Conservation (phyloP, 805 yeast species). For the Hagleromyces aurorensis region DNA sequence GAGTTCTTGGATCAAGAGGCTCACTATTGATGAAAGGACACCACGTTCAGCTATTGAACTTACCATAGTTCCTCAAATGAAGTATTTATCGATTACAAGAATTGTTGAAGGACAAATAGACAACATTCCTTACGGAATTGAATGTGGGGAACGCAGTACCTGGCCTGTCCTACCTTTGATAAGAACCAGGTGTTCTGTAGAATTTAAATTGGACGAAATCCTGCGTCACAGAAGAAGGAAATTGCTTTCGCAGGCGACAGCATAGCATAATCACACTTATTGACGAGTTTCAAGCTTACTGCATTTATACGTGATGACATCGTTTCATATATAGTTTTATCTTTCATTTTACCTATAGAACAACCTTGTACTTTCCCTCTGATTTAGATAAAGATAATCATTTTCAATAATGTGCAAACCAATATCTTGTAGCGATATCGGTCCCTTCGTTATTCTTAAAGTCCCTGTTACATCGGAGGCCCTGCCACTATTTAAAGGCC, state of each 20-base stretch:
- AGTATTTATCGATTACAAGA: slow-evolving; percentile 63
- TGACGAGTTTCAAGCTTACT: too few species aligned
- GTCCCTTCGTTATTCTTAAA: slow-evolving; percentile 52
- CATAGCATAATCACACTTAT: too few species aligned
- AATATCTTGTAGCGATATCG: slow-evolving; percentile 28
- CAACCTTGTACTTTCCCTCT: slow-evolving; percentile 43
- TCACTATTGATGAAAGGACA: slow-evolving; percentile 82
- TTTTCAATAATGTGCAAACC: slow-evolving; percentile 39
- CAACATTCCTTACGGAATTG: slow-evolving; percentile 82
- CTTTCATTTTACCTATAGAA: slow-evolving; percentile 35
- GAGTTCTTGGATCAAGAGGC: slow-evolving; percentile 58
- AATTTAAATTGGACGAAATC: slow-evolving; percentile 75
- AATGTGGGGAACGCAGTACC: slow-evolving; percentile 83
- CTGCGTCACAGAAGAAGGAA: slow-evolving; percentile 34
- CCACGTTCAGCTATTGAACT: slow-evolving; percentile 76
- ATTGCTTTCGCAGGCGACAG: slow-evolving; percentile 5
- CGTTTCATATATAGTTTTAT: too few species aligned
- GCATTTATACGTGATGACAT: too few species aligned
- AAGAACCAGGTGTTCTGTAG: slow-evolving; percentile 84
- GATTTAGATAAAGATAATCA: slow-evolving; percentile 53
- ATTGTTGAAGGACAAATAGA: slow-evolving; percentile 72
- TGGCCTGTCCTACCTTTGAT: slow-evolving; percentile 87
- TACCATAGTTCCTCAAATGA: slow-evolving; percentile 81
- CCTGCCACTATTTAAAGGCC: slow-evolving; percentile 70
- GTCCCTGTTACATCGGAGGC: slow-evolving; percentile 80